A percentile compares a stretch with the other conserved stretches of the same genome.
Conservation (phyloP, 345 rosid species). For the Euphorbia tirucalli region DNA sequence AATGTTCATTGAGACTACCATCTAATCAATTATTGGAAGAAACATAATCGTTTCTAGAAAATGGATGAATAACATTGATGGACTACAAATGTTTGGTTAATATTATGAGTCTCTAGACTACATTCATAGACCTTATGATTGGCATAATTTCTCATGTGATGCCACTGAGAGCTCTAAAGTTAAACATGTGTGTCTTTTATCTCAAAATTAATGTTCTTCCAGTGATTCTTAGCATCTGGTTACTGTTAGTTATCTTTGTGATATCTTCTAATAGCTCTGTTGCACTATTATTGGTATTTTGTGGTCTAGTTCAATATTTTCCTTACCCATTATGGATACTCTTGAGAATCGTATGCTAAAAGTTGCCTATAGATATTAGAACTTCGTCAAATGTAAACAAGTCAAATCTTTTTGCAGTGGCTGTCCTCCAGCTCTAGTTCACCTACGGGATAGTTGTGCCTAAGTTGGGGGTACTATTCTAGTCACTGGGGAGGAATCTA, state of each 20-base stretch:
- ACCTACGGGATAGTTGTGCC: no score
- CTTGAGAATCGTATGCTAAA: constrained; percentile 33
- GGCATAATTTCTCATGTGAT: constrained; percentile 53
- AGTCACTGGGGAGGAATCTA: no score
- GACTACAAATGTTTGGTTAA: no score
- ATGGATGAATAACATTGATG: no score
- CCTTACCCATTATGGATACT: constrained; percentile 35
- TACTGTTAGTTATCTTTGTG: constrained; percentile 10
- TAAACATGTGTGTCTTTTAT: constrained; percentile 42
- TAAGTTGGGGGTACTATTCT: no score
- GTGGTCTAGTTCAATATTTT: constrained; percentile 43
- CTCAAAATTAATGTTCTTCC: constrained; percentile 7
- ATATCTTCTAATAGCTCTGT: constrained; percentile 14
- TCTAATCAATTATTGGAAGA: no score
- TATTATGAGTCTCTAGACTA: constrained; percentile 84
- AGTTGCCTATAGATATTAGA: constrained; percentile 37
- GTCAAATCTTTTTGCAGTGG: background rate
- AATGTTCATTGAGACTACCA: no score
- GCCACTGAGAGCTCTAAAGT: constrained; percentile 44
- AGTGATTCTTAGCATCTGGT: constrained; percentile 9
- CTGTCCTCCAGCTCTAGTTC: no score
- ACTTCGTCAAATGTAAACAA: constrained; percentile 44
- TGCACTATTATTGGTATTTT: constrained; percentile 22
- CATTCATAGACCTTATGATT: constrained; percentile 78
- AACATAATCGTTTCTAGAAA: no score